Percentiles rank a stretch among this genome's conserved stretches.
Conservation (phyloP, 2,329 filamentous ascomycete species). For the Penicillium sp. region DNA sequence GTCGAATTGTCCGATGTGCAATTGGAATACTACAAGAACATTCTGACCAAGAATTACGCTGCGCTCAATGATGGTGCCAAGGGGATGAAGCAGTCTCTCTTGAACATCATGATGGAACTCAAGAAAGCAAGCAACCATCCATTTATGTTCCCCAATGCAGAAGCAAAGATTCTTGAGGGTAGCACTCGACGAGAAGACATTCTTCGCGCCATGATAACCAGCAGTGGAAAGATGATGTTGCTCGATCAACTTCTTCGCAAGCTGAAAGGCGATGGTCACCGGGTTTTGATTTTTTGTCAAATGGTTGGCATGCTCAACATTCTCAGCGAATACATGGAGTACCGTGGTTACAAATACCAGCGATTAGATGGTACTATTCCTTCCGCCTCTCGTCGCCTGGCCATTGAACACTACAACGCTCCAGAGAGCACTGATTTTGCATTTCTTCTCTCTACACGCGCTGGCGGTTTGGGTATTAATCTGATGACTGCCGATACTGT, state of each 20-base stretch:
- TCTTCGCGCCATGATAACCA: slow-evolving; percentile 87
- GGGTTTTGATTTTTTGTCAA: slow-evolving; percentile 96
- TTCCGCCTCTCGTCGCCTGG: slow-evolving; percentile 77
- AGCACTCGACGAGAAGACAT: slow-evolving; percentile 80
- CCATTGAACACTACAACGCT: slow-evolving; percentile 98
- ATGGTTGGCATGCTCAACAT: slow-evolving; percentile 99
- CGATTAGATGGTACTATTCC: slow-evolving; percentile 92
- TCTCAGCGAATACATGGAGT: slow-evolving; percentile 83
- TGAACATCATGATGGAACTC: slow-evolving; percentile 99
- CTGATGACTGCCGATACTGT: slow-evolving; percentile 98
- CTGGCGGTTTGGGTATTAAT: slow-evolving; percentile 97
- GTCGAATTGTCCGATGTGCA: slow-evolving; percentile 96
- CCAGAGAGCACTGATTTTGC: slow-evolving; percentile 93
- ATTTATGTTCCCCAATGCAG: slow-evolving; percentile 93
- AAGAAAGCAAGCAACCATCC: slow-evolving; percentile 99
- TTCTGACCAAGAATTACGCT: slow-evolving; percentile 91
- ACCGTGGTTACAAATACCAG: slow-evolving; percentile 92
- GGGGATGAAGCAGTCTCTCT: slow-evolving; percentile 86
- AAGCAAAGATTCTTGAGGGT: slow-evolving; percentile 78
- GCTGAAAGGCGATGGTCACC: slow-evolving; percentile 85
- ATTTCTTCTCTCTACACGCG: slow-evolving; percentile 89
- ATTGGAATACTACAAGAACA: slow-evolving; percentile 98
- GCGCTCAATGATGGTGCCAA: slow-evolving; percentile 84
- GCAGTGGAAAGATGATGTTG: slow-evolving; percentile 99
- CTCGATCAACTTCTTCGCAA: slow-evolving; percentile 93